Evolutionary conservation across 805 yeast genomes (phyloP).

Genomic region (Wickerhamiella siamensis): DNA sequence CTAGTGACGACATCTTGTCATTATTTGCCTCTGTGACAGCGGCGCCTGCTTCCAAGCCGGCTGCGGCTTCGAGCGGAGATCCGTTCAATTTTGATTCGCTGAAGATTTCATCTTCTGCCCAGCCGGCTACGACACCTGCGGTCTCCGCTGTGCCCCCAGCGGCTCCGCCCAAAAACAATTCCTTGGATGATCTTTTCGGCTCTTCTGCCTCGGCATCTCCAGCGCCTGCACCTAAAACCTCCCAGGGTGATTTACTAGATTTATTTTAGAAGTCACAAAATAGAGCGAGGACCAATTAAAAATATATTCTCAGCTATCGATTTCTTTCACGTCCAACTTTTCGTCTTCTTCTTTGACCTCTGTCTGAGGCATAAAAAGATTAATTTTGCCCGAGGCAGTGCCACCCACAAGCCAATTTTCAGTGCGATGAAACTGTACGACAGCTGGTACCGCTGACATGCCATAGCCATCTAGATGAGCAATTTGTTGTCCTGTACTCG

Average conservation of each 20-base stretch:
- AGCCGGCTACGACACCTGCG: constrained; percentile 2
- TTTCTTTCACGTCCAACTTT: background rate
- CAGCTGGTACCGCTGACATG: constrained; percentile 91
- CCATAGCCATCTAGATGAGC: constrained; percentile 52
- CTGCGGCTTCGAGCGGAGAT: constrained; percentile 4
- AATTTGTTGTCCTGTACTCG: constrained; percentile 58
- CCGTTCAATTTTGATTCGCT: constrained; percentile 9
- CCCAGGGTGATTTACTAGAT: constrained; percentile 15
- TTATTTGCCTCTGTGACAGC: constrained; percentile 25
- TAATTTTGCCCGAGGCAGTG: constrained; percentile 82
- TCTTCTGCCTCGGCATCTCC: background rate
- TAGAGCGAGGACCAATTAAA: background rate
- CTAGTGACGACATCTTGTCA: constrained; percentile 34
- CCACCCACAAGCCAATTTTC: constrained; percentile 90
- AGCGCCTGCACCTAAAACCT: background rate
- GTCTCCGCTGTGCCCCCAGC: constrained; percentile 1
- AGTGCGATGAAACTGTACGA: constrained; percentile 65
- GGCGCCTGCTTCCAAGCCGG: constrained; percentile 4
- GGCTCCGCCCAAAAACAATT: background rate
- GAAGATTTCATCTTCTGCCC: background rate
- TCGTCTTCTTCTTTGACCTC: constrained; percentile 1
- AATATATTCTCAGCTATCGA: background rate
- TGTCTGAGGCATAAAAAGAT: constrained; percentile 28
- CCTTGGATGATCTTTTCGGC: background rate
- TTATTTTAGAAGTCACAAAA: constrained; percentile 16